Percentiles rank a stretch among this genome's conserved stretches.
Evolutionary conservation across 2,329 filamentous ascomycete species (phyloP).

Genomic region (Diaporthe caulivora): DNA sequence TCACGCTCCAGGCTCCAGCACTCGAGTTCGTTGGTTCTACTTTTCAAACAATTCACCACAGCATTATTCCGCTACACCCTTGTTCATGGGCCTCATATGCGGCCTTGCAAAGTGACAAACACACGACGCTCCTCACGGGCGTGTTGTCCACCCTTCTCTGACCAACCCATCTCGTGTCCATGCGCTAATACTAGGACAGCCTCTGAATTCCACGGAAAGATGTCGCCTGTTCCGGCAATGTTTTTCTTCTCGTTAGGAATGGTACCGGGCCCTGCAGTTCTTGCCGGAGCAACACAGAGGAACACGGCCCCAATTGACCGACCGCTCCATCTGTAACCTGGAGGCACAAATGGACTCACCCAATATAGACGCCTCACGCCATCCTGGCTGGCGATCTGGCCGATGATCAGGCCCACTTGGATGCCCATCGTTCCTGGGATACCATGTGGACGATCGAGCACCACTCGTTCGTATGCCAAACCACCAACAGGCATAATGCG

Average conservation of each 20-base stretch:
- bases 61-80: conserved; percentile 2
- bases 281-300: not conserved
- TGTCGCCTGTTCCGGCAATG: not conserved
- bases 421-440: not conserved
- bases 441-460: conserved; percentile 23
- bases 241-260: not conserved
- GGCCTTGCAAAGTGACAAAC: conserved; percentile 24
- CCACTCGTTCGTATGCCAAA: not conserved
- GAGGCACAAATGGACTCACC: conserved; percentile 6
- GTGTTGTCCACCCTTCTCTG: not conserved
- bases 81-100: conserved; percentile 10
- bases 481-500: conserved; percentile 26
- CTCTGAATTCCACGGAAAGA: not conserved
- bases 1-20: conserved; percentile 4
- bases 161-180: conserved; percentile 3
- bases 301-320: not conserved
- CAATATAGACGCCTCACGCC: not conserved
- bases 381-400: not conserved
- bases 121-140: not conserved
- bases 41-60: conserved; percentile 24
- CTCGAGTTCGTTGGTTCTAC: conserved; percentile 14
- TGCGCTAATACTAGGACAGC: not conserved
- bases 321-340: conserved; percentile 13
- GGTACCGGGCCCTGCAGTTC: not conserved
- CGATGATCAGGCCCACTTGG: not conserved